These are phyloP conservation scores for Scedosporium apiospermum DNA, from an alignment of 2,329 filamentous ascomycete genomes.

Conservation along the genomic window DNA sequence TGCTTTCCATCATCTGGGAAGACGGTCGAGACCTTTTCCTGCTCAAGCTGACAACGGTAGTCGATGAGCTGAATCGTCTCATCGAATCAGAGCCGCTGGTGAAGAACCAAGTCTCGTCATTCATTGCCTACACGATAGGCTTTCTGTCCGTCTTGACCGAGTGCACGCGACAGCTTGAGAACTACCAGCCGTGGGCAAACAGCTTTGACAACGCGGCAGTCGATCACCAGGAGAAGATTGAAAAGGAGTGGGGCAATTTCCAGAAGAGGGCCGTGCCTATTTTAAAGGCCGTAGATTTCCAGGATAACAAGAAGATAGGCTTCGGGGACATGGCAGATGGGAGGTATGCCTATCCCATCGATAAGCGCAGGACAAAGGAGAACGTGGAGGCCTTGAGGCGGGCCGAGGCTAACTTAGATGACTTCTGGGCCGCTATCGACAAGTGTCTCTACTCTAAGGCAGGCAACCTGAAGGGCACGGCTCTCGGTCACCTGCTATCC, in stretches of 20 bases:
- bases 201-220: conserved; percentile 23
- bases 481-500: conserved; percentile 19
- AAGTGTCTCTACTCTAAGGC: conserved; percentile 9
- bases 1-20: conserved; percentile 28
- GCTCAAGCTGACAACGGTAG: conserved; percentile 20
- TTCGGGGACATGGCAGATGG: conserved; percentile 12
- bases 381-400: conserved; percentile 31
- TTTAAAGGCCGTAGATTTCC: no score
- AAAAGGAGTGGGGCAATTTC: not conserved
- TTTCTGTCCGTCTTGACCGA: conserved; percentile 36
- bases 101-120: conserved; percentile 26
- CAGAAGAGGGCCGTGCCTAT: no score
- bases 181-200: conserved; percentile 38
- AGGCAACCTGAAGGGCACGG: conserved; percentile 16
- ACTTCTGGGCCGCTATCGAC: conserved; percentile 32
- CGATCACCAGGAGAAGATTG: not conserved
- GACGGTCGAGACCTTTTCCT: conserved; percentile 21
- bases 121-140: conserved; percentile 25
- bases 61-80: conserved; percentile 40
- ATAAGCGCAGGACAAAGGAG: conserved; percentile 34
- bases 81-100: conserved; percentile 25
- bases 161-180: conserved; percentile 31
- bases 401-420: conserved; percentile 38
- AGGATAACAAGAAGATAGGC: no score
- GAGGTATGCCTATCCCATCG: conserved; percentile 31